Evolutionary conservation across 2,329 filamentous ascomycete genomes (phyloP), one percentile per base, ranked within the genome.

Genomic region (Aureobasidium subglaciale): DNA sequence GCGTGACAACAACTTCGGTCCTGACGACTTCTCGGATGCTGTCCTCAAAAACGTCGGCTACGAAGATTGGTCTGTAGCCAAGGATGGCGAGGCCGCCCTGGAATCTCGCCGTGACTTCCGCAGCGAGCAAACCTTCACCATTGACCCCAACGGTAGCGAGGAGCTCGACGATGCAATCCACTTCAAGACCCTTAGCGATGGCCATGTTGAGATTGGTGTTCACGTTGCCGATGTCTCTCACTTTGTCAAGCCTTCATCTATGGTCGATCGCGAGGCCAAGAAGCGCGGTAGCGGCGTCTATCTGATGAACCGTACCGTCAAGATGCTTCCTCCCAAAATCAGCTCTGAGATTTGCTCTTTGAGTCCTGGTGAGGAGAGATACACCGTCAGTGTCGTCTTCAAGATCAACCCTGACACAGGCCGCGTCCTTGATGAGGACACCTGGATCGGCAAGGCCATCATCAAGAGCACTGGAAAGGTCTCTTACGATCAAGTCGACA

Each of bases 271-370:
- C 43, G 93, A 99, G 73, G 93, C 93, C 10, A 96, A 93, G 82
- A 99, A 97, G 80, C 89, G 93, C 62, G 92, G 92, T 59, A 97
- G 91, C 56, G 91, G 90, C 32, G 93, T 99, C 22, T 95, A 97
- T 68, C 79, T 99, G 60, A 87, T 96, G 75, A 93, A 96, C 75
- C 85, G 90, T 75, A 86, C 76, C 78, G 92, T 82, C 79, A 92
- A 78, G 65, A 85, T 99, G 80, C 82, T 99, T 34, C 93, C 93
- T 13, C 80, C 88, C 1, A 90, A 89, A 72, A 78, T 99, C 60
- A 87, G 90, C 7, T 82, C 84, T 16, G 91, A 96, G 62, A 79
- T 97, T 49, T 96, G 91, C 78, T 93, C 91, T 57, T 78, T 99
- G 59, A 80, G 82, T 53, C 90, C 92, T 8, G 87, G 84, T n/a